These are phyloP conservation scores for Artemisia argyi DNA, from an alignment of 129 eudicot species.

Conservation along the genomic window DNA sequence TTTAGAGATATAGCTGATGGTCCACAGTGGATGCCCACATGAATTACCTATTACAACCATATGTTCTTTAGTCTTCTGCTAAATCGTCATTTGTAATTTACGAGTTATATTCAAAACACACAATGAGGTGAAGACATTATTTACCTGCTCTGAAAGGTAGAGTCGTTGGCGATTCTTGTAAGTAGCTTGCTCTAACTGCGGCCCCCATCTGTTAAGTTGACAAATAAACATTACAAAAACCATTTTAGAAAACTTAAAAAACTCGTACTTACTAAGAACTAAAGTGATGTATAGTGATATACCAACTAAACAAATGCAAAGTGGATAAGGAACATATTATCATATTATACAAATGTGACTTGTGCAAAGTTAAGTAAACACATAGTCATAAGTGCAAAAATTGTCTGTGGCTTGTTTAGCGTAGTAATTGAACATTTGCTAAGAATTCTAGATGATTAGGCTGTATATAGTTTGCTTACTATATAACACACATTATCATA, in stretches of 20 bases:
- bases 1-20: neutral
- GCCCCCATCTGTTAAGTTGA: conserved; percentile 64
- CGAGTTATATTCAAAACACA: neutral
- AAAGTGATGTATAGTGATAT: neutral
- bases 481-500: no score
- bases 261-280: neutral
- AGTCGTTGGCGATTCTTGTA: conserved; percentile 95
- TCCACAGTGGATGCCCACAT: no score
- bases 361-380: no score
- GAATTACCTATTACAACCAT: no score
- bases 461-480: no score
- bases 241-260: neutral
- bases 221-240: neutral
- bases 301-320: no score
- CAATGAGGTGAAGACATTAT: conserved; percentile 2
- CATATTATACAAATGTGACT: no score
- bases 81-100: neutral
- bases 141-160: conserved; percentile 94
- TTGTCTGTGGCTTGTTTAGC: no score
- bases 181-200: conserved; percentile 80
- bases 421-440: no score
- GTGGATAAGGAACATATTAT: no score
- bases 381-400: no score
- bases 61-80: neutral
- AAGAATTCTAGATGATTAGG: no score